Evolutionary conservation across 768 basidiomycete genomes (phyloP), one percentile per base, ranked within the genome.

Genomic region (Grammothele lineata): DNA sequence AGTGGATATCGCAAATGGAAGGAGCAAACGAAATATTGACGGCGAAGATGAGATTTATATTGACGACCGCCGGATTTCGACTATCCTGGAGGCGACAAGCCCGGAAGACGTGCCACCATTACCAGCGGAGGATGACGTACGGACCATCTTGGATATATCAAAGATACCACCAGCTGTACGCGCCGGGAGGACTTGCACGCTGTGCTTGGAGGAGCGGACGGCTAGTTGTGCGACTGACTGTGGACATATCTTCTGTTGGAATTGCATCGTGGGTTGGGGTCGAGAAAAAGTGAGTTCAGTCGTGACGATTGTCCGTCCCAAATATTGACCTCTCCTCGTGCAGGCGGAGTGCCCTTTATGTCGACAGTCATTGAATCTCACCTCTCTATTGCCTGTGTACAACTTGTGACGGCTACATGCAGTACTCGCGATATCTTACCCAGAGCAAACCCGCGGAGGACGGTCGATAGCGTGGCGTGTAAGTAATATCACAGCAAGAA

Each of bases 191-290:
- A 83, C 74, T 50, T 93, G 91, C 53, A 90, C 89, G 4, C 72
- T 93, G 22, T 93, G 91, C 58, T 66, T 93, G 41, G 91, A 92
- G 56, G 87, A 91, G 62, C 75, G 91, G 56, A 89, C 86, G 0
- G 78, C 83, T 48, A 90, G 81, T 55, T 84, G 83, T 60, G 80
- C 84, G 23, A 93, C 91, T 0, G 91, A 92, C 62, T 93, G 91
- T 54, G 91, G 91, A 0, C 91, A 93, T 63, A 59, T 93, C 37
- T 93, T 92, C 61, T 92, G 90, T 56, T 93, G 91, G 91, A 81
- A 74, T 55, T 93, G 91, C 57, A 88, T 93, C 33, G 80, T 87
- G 36, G 87, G 83, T 9, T 93, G 91, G 91, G 89, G 86, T 12
- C 71, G 85, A 62, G 91, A 93, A 63, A 93, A 91, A 79, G 86